Evolutionary conservation across 2,329 filamentous ascomycete genomes (phyloP).

Genomic region (Rutstroemia sp.): DNA sequence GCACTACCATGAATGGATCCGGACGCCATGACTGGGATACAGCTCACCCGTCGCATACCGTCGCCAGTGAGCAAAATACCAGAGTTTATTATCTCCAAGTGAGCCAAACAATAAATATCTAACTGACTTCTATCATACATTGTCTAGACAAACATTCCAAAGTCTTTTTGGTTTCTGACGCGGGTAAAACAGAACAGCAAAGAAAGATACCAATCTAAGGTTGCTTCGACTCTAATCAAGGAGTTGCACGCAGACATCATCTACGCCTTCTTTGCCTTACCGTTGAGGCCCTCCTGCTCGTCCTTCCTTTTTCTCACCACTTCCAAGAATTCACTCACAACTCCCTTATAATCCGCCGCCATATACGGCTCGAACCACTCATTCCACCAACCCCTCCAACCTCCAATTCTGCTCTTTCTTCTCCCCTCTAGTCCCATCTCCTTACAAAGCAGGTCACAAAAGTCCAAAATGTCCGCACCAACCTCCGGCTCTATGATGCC

Average conservation of each 20-base stretch:
- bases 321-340: constrained; percentile 9
- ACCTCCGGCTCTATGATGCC: constrained; percentile 6
- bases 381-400: constrained; percentile 2
- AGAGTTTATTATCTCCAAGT: neutral
- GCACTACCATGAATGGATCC: neutral
- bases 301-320: neutral
- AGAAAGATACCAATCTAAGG: too few relatives aligned
- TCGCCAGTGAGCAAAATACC: neutral
- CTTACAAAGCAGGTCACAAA: constrained; percentile 5
- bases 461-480: constrained; percentile 9
- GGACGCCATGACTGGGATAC: too few relatives aligned
- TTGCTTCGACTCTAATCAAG: too few relatives aligned
- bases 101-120: neutral
- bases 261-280: neutral
- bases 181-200: too few relatives aligned
- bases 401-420: neutral
- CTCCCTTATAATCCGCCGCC: constrained; percentile 8
- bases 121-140: neutral
- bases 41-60: too few relatives aligned
- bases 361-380: constrained; percentile 12
- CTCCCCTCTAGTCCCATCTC: constrained; percentile 3
- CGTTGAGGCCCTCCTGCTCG: neutral
- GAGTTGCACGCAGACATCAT: neutral
- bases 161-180: neutral
- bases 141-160: neutral